These are phyloP conservation scores for Heterobasidion occidentale DNA, from an alignment of 1,284 basidiomycete genomes.

Conservation along the genomic window DNA sequence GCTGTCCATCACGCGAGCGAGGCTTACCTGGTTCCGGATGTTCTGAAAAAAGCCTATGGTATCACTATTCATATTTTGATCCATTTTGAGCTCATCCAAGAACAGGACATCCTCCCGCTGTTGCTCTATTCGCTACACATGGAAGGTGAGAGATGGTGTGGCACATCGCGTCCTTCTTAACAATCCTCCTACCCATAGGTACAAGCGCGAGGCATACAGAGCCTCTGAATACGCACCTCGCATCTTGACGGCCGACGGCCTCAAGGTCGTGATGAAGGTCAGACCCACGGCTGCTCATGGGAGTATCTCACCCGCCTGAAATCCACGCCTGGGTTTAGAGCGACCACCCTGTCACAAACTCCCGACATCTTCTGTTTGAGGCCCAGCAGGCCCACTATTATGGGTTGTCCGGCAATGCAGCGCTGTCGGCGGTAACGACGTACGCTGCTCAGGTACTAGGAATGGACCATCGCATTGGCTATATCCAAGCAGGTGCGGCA, in stretches of 20 bases:
- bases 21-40: conserved; percentile 74
- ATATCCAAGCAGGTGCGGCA: conserved; percentile 31
- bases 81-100: conserved; percentile 10
- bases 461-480: conserved; percentile 77
- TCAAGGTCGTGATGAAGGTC: conserved; percentile 78
- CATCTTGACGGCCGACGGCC: conserved; percentile 67
- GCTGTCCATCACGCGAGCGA: conserved; percentile 87
- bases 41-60: conserved; percentile 66
- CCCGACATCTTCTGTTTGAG: conserved; percentile 23
- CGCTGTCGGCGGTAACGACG: conserved; percentile 69
- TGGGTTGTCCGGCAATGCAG: conserved; percentile 49
- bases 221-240: conserved; percentile 80
- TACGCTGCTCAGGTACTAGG: conserved; percentile 76
- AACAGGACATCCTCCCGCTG: conserved; percentile 48
- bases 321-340: background rate
- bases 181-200: conserved; percentile 28
- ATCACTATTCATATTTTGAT: conserved; percentile 29
- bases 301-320: background rate
- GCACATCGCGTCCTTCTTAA: background rate
- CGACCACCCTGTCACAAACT: conserved; percentile 8
- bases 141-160: conserved; percentile 25
- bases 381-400: conserved; percentile 25
- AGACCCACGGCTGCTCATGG: background rate
- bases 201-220: conserved; percentile 82
- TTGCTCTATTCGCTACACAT: conserved; percentile 68